Conservation (phyloP, 345 rosid genomes). For the Syzygium grande region DNA sequence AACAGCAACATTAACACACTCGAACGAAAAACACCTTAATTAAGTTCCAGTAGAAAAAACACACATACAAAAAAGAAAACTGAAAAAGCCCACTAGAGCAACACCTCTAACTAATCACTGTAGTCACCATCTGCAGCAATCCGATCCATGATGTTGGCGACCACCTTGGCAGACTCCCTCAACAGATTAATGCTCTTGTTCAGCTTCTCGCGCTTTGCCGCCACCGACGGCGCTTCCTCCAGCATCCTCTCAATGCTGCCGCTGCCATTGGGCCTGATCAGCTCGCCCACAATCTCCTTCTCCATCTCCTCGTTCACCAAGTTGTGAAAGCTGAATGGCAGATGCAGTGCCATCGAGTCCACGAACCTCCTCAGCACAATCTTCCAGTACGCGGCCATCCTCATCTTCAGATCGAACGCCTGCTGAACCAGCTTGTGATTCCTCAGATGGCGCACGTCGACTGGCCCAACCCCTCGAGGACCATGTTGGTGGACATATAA, state of each 20-base stretch:
- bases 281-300: conserved; percentile 3
- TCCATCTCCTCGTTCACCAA: conserved; percentile 10
- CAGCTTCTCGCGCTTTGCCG: conserved; percentile 17
- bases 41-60: too few species aligned
- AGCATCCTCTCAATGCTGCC: conserved; percentile 12
- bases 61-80: too few species aligned
- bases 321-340: not conserved
- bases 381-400: conserved; percentile 20
- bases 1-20: not conserved
- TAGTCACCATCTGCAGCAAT: not conserved
- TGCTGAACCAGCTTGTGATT: not conserved
- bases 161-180: conserved; percentile 7
- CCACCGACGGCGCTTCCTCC: conserved; percentile 14
- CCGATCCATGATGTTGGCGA: conserved; percentile 5
- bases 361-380: conserved; percentile 15
- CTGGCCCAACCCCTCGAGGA: not conserved
- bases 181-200: conserved; percentile 8
- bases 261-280: conserved; percentile 2
- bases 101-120: too few species aligned
- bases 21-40: not conserved
- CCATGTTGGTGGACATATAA: too few species aligned
- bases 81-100: too few species aligned
- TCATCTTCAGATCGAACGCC: conserved; percentile 20
- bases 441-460: not conserved
- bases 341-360: conserved; percentile 7